Base-by-base conservation (phyloP, 495 filamentous ascomycete genomes). In the Penicillium canescens region DNA sequence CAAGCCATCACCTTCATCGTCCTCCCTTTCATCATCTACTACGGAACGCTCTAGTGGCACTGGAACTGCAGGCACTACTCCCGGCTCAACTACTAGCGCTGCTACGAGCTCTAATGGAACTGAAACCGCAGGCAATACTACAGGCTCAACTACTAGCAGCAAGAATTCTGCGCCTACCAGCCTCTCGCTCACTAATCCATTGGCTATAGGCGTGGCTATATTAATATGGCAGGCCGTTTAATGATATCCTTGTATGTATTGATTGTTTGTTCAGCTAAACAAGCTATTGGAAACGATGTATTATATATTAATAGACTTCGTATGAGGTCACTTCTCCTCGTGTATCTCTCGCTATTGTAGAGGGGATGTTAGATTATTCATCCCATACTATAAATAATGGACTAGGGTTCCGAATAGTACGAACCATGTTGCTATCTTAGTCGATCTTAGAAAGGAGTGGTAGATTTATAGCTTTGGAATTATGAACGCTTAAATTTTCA, bases 151-250 rank as follows among this genome's bases (percentile, higher is more conserved):
- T 52, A 51, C 44, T 43, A 63, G 1, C 57, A 54, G 21, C 46
- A 52, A 51, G 31, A 63, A 63, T 35, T 60, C 60, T 55, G 60
- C 60, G 20, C 33, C 60, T 55, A n/a, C 39, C 20, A 36, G 53
- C 36, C 46, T 55, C 24, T 55, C 56, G 49, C 50, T 57, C 46
- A 38, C 28, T 38, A 46, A 54, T 38, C 57, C 60, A 42, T 55
- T 55, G 37, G 49, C 53, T 49, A 43, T 57, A 16, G 60, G 57
- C 18, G 37, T 48, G 50, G 57, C 60, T 51, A 38, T 55, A 8
- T 55, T 63, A 41, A 49, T 57, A 31, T 54, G 26, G 53, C 57
- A 45, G 36, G 57, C 54, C 38, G 37, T 63, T 52, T 57, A 24
- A 57, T 52, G 10, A 49, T 44, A 42, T 37, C 24, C 18, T 53